Evolutionary conservation across 106 monocot genomes (phyloP).

Genomic region (Xerophyta viscosa): DNA sequence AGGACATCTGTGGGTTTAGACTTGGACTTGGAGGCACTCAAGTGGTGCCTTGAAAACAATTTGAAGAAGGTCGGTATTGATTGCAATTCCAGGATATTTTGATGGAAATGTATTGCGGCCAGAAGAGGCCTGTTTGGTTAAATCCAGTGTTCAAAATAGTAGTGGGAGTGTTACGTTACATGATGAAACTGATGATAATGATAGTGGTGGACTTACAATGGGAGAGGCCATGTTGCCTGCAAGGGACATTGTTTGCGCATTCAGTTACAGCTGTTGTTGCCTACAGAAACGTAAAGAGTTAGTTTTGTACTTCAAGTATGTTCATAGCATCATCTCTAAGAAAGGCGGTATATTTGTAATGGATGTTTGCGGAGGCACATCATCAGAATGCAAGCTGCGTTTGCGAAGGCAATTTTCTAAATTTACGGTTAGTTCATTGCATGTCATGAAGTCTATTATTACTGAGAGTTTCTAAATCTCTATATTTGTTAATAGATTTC

Average conservation of each 20-base stretch:
- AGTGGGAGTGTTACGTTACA: constrained; percentile 7
- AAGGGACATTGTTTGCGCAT: constrained; percentile 87
- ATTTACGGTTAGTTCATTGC: constrained; percentile 83
- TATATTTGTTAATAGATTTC: too few species aligned
- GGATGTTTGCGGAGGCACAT: constrained; percentile 93
- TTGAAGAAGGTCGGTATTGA: constrained; percentile 51
- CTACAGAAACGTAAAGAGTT: constrained; percentile 73
- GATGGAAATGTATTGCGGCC: constrained; percentile 91
- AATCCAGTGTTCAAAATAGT: constrained; percentile 13
- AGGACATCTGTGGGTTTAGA: constrained; percentile 80
- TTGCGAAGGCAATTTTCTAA: constrained; percentile 67
- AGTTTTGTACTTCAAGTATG: constrained; percentile 72
- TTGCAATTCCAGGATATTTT: constrained; percentile 72
- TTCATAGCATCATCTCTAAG: constrained; percentile 42
- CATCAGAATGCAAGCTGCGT: constrained; percentile 71
- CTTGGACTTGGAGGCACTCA: constrained; percentile 75
- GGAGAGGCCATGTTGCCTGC: constrained; percentile 29
- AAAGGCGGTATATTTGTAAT: constrained; percentile 89
- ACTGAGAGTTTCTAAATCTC: too few species aligned
- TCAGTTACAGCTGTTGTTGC: constrained; percentile 98
- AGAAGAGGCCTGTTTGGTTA: constrained; percentile 32
- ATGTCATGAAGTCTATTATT: too few species aligned
- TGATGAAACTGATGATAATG: constrained; percentile 16
- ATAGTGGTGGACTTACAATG: constrained; percentile 19
- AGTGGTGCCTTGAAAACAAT: constrained; percentile 82